Conservation (phyloP, 2,329 filamentous ascomycete genomes). For the Trichoderma atrobrunneum region DNA sequence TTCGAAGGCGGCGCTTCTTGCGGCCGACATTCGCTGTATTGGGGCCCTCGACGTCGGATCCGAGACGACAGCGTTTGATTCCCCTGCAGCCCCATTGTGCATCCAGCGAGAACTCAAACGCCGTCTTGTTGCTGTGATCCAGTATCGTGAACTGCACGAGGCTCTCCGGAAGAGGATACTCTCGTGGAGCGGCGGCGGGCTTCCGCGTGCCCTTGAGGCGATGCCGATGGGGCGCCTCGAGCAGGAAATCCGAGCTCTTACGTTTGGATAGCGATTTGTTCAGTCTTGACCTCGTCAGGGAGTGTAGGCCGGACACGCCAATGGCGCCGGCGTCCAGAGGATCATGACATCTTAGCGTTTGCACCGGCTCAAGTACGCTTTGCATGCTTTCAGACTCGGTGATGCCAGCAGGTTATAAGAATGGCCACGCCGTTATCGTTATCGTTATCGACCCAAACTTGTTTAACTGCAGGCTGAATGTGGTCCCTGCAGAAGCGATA, state of each 20-base stretch:
- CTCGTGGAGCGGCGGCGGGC: not conserved
- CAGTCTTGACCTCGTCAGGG: not conserved
- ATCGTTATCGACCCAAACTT: not conserved
- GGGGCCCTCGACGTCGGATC: slow-evolving; percentile 59
- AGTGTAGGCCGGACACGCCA: not conserved
- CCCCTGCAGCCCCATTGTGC: slow-evolving; percentile 19
- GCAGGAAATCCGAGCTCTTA: slow-evolving; percentile 17
- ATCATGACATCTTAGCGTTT: slow-evolving; percentile 17
- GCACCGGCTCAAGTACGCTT: slow-evolving; percentile 16
- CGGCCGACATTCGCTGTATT: slow-evolving; percentile 47
- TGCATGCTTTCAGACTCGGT: not conserved
- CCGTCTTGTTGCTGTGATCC: not conserved
- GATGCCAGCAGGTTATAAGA: not conserved
- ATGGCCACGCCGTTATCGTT: no score
- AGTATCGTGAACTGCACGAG: not conserved
- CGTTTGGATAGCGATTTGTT: slow-evolving; percentile 10
- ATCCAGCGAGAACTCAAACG: slow-evolving; percentile 4
- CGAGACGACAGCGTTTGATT: slow-evolving; percentile 50
- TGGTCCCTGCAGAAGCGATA: not conserved
- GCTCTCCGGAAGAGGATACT: not conserved
- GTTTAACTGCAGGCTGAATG: not conserved
- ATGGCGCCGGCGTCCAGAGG: not conserved
- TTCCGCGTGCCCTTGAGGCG: not conserved
- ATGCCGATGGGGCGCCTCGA: slow-evolving; percentile 12
- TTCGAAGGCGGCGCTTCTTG: slow-evolving; percentile 67